Evolutionary conservation across 345 rosid genomes (phyloP).

Genomic region (Brassica nigra): DNA sequence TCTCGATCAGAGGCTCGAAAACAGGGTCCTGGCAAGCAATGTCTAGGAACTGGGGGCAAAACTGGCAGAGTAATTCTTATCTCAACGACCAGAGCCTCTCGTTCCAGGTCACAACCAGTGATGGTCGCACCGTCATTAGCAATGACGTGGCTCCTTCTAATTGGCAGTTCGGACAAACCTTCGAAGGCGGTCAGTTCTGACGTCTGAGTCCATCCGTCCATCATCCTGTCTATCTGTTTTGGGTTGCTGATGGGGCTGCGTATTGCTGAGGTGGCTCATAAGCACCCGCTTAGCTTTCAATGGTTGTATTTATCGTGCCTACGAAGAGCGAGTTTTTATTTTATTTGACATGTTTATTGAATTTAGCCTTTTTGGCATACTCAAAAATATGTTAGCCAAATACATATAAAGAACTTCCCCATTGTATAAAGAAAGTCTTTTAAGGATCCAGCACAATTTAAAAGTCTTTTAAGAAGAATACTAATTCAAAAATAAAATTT

Average conservation of each 20-base stretch:
- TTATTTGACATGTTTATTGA: neutral
- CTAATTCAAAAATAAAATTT: neutral
- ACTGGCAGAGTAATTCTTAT: constrained; percentile 94
- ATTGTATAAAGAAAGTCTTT: neutral
- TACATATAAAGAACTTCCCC: neutral
- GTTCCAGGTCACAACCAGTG: constrained; percentile 88
- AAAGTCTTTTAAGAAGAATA: neutral
- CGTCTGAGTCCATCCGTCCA: neutral
- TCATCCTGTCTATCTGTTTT: constrained; percentile 14
- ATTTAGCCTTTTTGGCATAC: constrained; percentile 9
- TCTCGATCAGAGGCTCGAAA: constrained; percentile 83
- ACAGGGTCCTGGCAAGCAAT: constrained; percentile 78
- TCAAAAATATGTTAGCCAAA: neutral
- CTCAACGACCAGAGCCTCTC: constrained; percentile 84
- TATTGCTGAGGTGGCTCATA: constrained; percentile 70
- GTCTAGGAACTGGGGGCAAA: constrained; percentile 99
- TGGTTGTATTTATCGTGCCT: constrained; percentile 17
- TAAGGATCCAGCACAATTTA: constrained; percentile 12
- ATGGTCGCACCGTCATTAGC: constrained; percentile 71
- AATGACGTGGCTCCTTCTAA: constrained; percentile 53
- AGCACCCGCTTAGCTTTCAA: constrained; percentile 67
- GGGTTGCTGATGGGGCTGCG: constrained; percentile 41
- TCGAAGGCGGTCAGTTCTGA: constrained; percentile 60
- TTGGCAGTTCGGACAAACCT: constrained; percentile 96
- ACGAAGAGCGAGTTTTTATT: neutral